Evolutionary conservation across 2,329 filamentous ascomycete genomes (phyloP), one percentile per base, ranked within the genome.

Genomic region (Hypoxylon sp.): DNA sequence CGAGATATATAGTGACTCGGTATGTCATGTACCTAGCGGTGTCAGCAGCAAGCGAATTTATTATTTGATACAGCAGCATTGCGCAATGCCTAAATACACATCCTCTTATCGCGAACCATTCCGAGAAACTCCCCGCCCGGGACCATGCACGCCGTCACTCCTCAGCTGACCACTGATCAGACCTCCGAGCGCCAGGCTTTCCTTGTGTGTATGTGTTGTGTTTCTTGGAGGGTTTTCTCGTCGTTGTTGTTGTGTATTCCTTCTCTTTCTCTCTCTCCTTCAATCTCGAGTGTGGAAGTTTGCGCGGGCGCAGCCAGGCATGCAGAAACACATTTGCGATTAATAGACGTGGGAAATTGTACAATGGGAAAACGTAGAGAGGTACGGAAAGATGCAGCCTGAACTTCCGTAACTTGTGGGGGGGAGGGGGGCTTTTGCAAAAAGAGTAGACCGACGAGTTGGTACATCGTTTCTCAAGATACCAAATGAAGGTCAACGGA

Each of bases 121-220:
- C 27, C 48, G 25, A 31, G 48, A 65, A 59, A 60, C 37, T 49
- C 62, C 65, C 35, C 64, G 57, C 22, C 44, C 33, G 44, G 31
- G 48, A 44, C 46, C 17, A 64, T 64, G 61, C 63, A 66, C 44
- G 55, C 62, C 62, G 53, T 54, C 57, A 56, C 51, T 58, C 56
- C 31, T 55, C 35, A 58, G 46, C 44, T 49, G 40, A 49, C 13
- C 33, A 7, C 48, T 60, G 48, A 66, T 58, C 33, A 66, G 63
- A 60, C 63, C 57, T 61, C 42, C 55, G 53, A 66, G 64, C 64
- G 48, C 64, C 64, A 66, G 64, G 64, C 64, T 57, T 65, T 35
- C 42, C 51, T n/a, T 51, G 35, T 31, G 31, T 42, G 6, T 35
- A 25, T 22, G 25, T 3, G 30, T 31, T 42, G 6, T 27, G 14